Evolutionary conservation across 768 basidiomycete genomes (phyloP), one percentile per base, ranked within the genome.

Genomic region (Mycena sanguinolenta): DNA sequence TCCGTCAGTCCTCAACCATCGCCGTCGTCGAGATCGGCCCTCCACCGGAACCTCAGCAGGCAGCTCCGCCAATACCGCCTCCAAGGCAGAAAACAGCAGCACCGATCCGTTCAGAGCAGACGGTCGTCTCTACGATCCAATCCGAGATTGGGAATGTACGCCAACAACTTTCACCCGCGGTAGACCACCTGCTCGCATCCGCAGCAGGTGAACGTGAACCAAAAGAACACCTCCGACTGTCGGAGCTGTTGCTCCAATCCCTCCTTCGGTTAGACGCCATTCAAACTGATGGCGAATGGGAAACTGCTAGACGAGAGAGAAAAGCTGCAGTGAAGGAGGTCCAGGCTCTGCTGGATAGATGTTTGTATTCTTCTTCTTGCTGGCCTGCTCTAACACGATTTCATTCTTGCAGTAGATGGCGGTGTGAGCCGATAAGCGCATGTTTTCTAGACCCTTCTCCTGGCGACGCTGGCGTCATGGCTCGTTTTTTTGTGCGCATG

Each of bases 281-380:
- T 75, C 82, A 84, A 46, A 85, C 95, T 23, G 92, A 95, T 53
- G 83, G 84, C 42, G 87, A 89, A 58, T 98, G 95, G 93, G 86
- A 88, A 12, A 85, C 90, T 6, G 96, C 96, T 17, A 87, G 97
- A 75, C 84, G 83, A 73, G 89, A 93, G 78, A 85, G 97, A 70
- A 98, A 97, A 81, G 89, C 87, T 36, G 97, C 95, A 1, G 96
- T 99, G 58, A 91, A 87, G 72, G 90, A 92, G 75, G 92, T 98
- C 19, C 97, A 98, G 82, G 86, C 82, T 28, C 84, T 95, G 73
- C 86, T 98, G 68, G 95, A 96, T 16, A 57, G 77, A 82, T 82
- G 69, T 79, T 91, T 34, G 92, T 55, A 12, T 38, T 52, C 14
- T 23, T 55, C 30, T 55, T 30, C 17, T 55, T n/a, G 8, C 30